Base-by-base conservation (phyloP, 805 yeast species). In the Barnettozyma salicaria region DNA sequence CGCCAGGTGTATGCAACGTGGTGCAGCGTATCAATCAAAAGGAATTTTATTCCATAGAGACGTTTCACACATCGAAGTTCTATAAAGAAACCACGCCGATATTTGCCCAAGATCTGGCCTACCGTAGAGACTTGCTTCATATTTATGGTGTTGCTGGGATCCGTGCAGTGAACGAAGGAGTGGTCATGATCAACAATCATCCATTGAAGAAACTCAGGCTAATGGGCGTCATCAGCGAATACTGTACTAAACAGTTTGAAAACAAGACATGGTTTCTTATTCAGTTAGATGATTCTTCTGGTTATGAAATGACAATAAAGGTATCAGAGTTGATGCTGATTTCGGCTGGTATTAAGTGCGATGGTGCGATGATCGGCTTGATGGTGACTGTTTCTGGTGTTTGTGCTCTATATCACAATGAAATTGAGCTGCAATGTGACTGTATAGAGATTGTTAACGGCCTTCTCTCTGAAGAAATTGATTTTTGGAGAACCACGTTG, bases 131-230 rank as follows among this genome's bases (percentile, higher is more conserved):
- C 12, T 44, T 58, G 3, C 30, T 49, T 2, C 44, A 47, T 0
- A 34, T 62, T 0, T 64, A 65, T 36, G 55, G 50, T 4, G 34
- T 38, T n/a, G 40, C 46, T 11, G 64, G 59, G 1, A 30, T 40
- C 12, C 29, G 39, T 1, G 43, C 50, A 0, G 31, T 38, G 14
- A 32, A 20, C 2, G 36, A 49, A 3, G 43, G 45, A 8, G 55
- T 59, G 5, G 39, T 60, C 4, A 45, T 72, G 50, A 49, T 59
- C 26, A 49, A 52, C 1, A 72, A 72, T 41, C 68, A 70, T 49
- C 78, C 78, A 1, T 34, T 72, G 2, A 44, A 50, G 14, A 46
- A 45, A 16, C 46, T 72, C 0, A 43, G 45, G 11, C 39, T 72
- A 0, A 32, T 53, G 24, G 78, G 76, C 0, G 47, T 52, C 12